Evolutionary conservation across 495 filamentous ascomycete species (phyloP).

Genomic region (Penicillium robsamsonii): DNA sequence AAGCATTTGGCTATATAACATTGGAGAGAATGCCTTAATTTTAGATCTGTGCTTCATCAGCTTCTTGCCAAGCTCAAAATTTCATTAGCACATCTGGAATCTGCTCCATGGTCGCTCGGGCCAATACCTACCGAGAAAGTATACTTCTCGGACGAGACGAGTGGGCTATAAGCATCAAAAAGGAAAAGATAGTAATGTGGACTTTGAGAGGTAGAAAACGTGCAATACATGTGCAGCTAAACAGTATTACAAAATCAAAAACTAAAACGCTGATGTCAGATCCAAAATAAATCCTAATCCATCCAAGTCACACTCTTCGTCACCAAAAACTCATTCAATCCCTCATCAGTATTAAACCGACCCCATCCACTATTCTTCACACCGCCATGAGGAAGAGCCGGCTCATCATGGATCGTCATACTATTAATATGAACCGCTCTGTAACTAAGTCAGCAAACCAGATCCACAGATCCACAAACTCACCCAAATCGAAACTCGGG

Average conservation of each 20-base stretch:
- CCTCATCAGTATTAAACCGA: slow-evolving; percentile 54
- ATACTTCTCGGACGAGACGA: slow-evolving; percentile 11
- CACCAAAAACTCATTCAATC: slow-evolving; percentile 71
- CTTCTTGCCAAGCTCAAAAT: background rate
- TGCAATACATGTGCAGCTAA: background rate
- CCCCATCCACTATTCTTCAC: slow-evolving; percentile 84
- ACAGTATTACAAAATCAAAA: background rate
- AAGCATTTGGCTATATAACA: slow-evolving; percentile 14
- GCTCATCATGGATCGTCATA: slow-evolving; percentile 85
- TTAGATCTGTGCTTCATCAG: background rate
- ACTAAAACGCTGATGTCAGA: background rate
- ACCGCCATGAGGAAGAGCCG: slow-evolving; percentile 75
- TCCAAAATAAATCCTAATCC: slow-evolving; percentile 22
- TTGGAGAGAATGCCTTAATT: background rate
- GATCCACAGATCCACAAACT: background rate
- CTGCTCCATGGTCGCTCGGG: slow-evolving; percentile 11
- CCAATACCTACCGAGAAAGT: slow-evolving; percentile 17
- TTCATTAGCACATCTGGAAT: background rate
- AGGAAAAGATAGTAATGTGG: background rate
- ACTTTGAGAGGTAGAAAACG: background rate
- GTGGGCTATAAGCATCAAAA: background rate
- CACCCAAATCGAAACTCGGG: background rate
- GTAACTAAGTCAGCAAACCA: slow-evolving; percentile 4
- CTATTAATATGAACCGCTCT: slow-evolving; percentile 82
- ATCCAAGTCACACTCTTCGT: slow-evolving; percentile 81